Conservation (phyloP, 75 land plant species). For the Picea glauca region DNA sequence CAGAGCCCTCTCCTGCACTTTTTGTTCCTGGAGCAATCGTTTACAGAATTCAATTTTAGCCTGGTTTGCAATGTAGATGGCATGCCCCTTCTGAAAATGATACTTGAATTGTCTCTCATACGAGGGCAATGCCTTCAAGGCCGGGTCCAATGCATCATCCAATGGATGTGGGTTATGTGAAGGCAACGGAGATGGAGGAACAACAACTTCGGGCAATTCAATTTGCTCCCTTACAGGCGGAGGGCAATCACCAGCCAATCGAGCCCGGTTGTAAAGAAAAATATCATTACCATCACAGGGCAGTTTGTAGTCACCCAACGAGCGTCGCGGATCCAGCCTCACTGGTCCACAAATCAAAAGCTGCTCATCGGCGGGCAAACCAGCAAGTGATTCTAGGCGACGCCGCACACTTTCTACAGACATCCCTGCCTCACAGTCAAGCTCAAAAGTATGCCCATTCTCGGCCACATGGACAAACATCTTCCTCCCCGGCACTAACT, state of each 20-base stretch:
- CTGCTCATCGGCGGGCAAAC: conserved; percentile 66
- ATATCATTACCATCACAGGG: conserved; percentile 69
- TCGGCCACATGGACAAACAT: conserved; percentile 86
- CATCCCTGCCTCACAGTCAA: conserved; percentile 64
- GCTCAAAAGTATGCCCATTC: conserved; percentile 77
- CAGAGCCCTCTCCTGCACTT: conserved; percentile 87
- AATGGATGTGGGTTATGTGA: conserved; percentile 53
- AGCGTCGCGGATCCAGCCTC: conserved; percentile 55
- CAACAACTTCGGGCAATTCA: conserved; percentile 26
- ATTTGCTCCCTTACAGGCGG: conserved; percentile 60
- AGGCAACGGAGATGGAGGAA: conserved; percentile 56
- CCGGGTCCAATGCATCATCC: conserved; percentile 82
- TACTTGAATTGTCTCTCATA: conserved; percentile 86
- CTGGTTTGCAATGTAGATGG: conserved; percentile 47
- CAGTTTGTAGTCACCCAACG: conserved; percentile 63
- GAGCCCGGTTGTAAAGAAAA: conserved; percentile 65
- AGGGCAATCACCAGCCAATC: conserved; percentile 54
- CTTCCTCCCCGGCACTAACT: conserved; percentile 24
- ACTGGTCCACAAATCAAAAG: conserved; percentile 66
- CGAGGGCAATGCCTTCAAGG: conserved; percentile 78
- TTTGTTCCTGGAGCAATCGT: conserved; percentile 56
- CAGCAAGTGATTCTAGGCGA: conserved; percentile 40
- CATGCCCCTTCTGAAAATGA: conserved; percentile 71
- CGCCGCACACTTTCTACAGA: conserved; percentile 59
- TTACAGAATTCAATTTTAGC: conserved; percentile 49